Evolutionary conservation across 169 alveolate species (phyloP).

Genomic region (Fabrea salina): DNA sequence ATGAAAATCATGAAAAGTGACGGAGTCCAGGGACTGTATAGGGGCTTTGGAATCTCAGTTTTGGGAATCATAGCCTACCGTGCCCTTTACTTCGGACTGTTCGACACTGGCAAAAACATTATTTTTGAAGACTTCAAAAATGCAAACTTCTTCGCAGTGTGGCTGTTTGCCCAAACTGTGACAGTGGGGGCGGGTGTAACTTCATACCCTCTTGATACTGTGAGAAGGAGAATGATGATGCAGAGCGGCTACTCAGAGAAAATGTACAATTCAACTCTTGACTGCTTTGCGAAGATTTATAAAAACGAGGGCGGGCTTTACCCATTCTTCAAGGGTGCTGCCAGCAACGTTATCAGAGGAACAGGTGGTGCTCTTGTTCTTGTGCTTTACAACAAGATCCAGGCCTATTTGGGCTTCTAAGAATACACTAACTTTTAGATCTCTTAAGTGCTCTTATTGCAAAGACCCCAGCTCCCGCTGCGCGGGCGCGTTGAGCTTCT

Average conservation of each 20-base stretch:
- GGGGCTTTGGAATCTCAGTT: slow-evolving; percentile 55
- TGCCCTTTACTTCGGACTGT: slow-evolving; percentile 59
- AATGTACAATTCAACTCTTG: slow-evolving; percentile 40
- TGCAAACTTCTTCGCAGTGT: slow-evolving; percentile 34
- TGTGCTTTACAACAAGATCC: slow-evolving; percentile 52
- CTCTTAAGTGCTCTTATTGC: too few relatives aligned
- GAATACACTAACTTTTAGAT: too few relatives aligned
- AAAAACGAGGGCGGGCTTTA: slow-evolving; percentile 43
- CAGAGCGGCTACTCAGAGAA: slow-evolving; percentile 29
- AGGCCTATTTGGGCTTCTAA: slow-evolving; percentile 7
- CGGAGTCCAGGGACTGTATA: slow-evolving; percentile 75
- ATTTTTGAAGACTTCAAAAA: slow-evolving; percentile 32
- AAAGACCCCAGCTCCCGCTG: too few relatives aligned
- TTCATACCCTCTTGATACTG: slow-evolving; percentile 69
- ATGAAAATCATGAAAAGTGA: slow-evolving; percentile 77
- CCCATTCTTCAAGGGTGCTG: slow-evolving; percentile 64
- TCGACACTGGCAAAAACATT: slow-evolving; percentile 48
- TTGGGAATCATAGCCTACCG: slow-evolving; percentile 55
- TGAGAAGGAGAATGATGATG: slow-evolving; percentile 69
- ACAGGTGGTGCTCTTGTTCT: slow-evolving; percentile 54
- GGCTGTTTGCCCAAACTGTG: slow-evolving; percentile 48
- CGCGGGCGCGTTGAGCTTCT: too few relatives aligned
- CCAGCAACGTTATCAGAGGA: slow-evolving; percentile 53
- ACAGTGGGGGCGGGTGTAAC: slow-evolving; percentile 48
- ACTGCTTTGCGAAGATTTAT: slow-evolving; percentile 45